Evolutionary conservation across 164 flowering plant genomes (phyloP), one percentile per base, ranked within the genome.

Genomic region (Annona squamosa): DNA sequence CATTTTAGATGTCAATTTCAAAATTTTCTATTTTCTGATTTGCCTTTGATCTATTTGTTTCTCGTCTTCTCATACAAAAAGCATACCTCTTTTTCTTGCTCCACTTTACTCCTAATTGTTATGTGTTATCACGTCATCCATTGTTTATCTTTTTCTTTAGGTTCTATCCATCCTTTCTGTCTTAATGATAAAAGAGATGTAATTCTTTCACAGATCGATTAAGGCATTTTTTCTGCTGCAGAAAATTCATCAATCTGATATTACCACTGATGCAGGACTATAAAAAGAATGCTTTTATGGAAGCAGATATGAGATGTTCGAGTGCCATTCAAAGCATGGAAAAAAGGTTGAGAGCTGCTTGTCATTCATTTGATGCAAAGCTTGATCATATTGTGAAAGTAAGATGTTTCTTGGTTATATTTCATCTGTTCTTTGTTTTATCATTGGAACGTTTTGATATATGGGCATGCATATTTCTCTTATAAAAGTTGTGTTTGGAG

Each of bases 261-360:
- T 82, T 46, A 5, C 67, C 63, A 56, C 46, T 75, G 9, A 69
- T 86, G 81, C 88, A 96, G 99, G 99, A 96, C 74, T 88, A 88
- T 68, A 93, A 88, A 77, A 93, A 77, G 78, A 92, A 80, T 82
- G 90, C 92, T 45, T 96, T 77, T 79, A 85, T 87, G 87, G 93
- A 92, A 81, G 98, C 97, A 64, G 97, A 92, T 48, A 63, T 88
- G 71, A 85, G 68, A 61, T 92, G 98, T 77, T 75, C 96, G 64
- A 86, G 81, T 76, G 74, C 91, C 71, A 86, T 96, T 70, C 94
- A 88, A 66, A 78, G 72, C 76, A 96, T 96, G 97, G 99, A 92
- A 73, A 96, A 81, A 88, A 89, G 84, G 75, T 80, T 96, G 79
- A 85, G 99, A 77, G 85, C 82, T 70, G 91, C 91, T 73, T 96